Evolutionary conservation across 495 filamentous ascomycete genomes (phyloP), one percentile per base, ranked within the genome.

Genomic region (Penicillium coffeae): DNA sequence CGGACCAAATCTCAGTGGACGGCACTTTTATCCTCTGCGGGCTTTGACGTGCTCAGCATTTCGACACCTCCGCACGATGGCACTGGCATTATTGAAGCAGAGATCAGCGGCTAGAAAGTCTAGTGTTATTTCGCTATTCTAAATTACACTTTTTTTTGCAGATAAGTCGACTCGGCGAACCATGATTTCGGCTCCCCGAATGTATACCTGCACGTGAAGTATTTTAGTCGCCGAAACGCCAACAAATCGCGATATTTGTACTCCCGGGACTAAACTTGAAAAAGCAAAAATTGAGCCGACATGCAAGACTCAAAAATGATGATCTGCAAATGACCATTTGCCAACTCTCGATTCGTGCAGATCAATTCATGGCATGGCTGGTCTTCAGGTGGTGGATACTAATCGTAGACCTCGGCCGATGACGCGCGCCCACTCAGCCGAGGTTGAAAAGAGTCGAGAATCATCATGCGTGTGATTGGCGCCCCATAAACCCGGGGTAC

Each of bases 31-130:
- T 33, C 42, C 5, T n/a, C 8, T 8, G 47, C 52, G 41, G 66
- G 64, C 3, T 53, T 69, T 38, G 34, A 51, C 43, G 39, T 64
- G 14, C 51, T 62, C 32, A 56, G 55, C 51, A 48, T 64, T 38
- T 66, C 55, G 57, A 35, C 43, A 21, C 51, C 55, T 3, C 53
- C 47, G 8, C 44, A 45, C 16, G 55, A 60, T 36, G 44, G 49
- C 14, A 57, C 65, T 20, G 50, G 51, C 8, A 45, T 70, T 32
- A 52, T 68, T 21, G 61, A 68, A 49, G 64, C 59, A 0, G 55
- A 55, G 22, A 22, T 52, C n/a, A n/a, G n/a, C n/a, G n/a, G n/a
- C n/a, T n/a, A n/a, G n/a, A n/a, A n/a, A n/a, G n/a, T n/a, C n/a
- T n/a, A n/a, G n/a, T n/a, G n/a, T n/a, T n/a, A n/a, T n/a, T n/a